Percentiles rank a stretch among this genome's conserved stretches.
These are phyloP conservation scores for Backusella morwellensis DNA, from an alignment of 192 early-diverging fungal genomes.

Conservation along the genomic window DNA sequence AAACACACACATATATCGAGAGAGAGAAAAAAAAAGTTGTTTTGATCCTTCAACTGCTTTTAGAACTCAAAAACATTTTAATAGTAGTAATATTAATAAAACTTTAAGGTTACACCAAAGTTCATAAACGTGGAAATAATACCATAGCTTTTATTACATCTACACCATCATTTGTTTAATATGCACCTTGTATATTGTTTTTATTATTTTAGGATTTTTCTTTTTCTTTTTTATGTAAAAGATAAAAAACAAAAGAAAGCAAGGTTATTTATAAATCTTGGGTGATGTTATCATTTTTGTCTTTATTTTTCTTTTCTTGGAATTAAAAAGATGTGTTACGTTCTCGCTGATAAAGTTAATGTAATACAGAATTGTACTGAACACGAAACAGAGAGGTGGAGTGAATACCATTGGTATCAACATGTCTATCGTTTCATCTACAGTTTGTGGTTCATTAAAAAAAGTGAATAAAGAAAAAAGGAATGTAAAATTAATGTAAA, in stretches of 20 bases:
- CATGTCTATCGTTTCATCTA: neutral
- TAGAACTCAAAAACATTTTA: neutral
- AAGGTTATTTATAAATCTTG: neutral
- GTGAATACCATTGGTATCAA: neutral
- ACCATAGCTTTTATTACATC: neutral
- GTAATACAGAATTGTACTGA: conserved; percentile 5
- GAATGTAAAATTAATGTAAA: neutral
- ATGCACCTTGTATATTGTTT: neutral
- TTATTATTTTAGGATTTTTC: neutral
- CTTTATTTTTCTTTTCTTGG: conserved; percentile 1
- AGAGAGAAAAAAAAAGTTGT: neutral
- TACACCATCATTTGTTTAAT: neutral
- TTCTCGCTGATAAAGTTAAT: neutral
- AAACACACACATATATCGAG: neutral
- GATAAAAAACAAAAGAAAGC: neutral
- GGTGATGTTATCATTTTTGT: neutral
- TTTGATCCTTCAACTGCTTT: conserved; percentile 5
- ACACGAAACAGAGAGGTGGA: neutral
- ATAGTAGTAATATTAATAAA: conserved; percentile 2
- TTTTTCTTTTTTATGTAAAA: neutral
- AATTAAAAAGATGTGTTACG: neutral
- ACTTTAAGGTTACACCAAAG: neutral
- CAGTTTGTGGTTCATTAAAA: neutral
- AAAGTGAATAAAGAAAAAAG: neutral
- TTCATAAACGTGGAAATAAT: neutral